Evolutionary conservation across 2,329 filamentous ascomycete species (phyloP).

Genomic region (Microsporum audouinii): DNA sequence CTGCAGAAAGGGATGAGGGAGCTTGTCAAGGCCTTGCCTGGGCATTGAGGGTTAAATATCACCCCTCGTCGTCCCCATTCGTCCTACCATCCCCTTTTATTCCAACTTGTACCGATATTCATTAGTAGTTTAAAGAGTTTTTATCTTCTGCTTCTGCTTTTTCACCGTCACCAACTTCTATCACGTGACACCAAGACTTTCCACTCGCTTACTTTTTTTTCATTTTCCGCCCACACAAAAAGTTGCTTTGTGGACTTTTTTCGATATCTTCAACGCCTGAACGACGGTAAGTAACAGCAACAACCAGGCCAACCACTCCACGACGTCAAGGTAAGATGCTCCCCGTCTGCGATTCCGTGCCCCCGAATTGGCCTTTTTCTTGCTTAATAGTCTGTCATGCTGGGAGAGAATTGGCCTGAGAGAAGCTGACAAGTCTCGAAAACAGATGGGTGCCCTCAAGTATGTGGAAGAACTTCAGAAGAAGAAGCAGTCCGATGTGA

Average conservation of each 20-base stretch:
- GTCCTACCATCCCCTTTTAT: neutral
- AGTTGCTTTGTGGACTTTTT: neutral
- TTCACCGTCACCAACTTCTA: neutral
- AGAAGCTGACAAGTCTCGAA: slow-evolving; percentile 6
- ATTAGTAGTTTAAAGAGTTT: neutral
- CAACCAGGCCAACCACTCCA: slow-evolving; percentile 33
- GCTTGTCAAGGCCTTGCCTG: slow-evolving; percentile 11
- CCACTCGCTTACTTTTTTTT: slow-evolving; percentile 1
- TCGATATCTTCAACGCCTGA: slow-evolving; percentile 15
- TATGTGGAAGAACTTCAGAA: slow-evolving; percentile 99
- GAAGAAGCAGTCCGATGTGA: slow-evolving; percentile 99
- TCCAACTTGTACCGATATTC: neutral
- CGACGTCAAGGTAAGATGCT: slow-evolving; percentile 35
- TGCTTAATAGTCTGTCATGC: neutral
- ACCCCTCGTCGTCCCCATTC: neutral
- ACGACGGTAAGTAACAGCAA: slow-evolving; percentile 32
- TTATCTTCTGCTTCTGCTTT: neutral
- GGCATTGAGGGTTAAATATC: neutral
- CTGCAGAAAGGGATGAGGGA: slow-evolving; percentile 12
- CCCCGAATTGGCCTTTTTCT: neutral
- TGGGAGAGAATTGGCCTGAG: neutral
- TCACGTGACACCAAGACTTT: neutral
- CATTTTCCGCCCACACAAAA: slow-evolving; percentile 1
- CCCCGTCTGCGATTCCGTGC: neutral
- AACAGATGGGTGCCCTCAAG: slow-evolving; percentile 97